A percentile compares a stretch with the other conserved stretches of the same genome.
Evolutionary conservation across 2,329 filamentous ascomycete genomes (phyloP).

Genomic region (Pseudofabraea citricarpa): DNA sequence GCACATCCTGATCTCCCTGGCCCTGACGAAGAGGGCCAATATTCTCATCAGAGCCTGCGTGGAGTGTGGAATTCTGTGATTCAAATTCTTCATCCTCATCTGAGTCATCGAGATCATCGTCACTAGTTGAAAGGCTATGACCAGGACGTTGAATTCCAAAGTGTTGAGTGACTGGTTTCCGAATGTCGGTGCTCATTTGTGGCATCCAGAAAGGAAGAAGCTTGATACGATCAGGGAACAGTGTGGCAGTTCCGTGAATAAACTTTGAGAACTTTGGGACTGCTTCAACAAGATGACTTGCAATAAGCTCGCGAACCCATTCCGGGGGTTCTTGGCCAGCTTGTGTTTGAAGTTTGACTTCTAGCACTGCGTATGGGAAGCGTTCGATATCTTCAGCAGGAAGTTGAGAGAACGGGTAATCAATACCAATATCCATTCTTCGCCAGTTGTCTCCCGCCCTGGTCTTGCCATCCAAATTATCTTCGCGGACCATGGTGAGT

Average conservation of each 20-base stretch:
- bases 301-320: conserved; percentile 91
- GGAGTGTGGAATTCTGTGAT: conserved; percentile 7
- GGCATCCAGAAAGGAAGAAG: conserved; percentile 96
- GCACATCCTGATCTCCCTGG: conserved; percentile 19
- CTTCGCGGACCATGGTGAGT: conserved; percentile 89
- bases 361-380: conserved; percentile 93
- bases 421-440: conserved; percentile 94
- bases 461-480: conserved; percentile 78
- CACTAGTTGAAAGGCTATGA: conserved; percentile 71
- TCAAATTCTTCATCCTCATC: conserved; percentile 45
- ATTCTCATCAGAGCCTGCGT: conserved; percentile 15
- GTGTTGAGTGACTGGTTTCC: conserved; percentile 80
- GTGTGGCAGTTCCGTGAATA: conserved; percentile 85
- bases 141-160: conserved; percentile 86
- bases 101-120: conserved; percentile 67
- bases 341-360: conserved; percentile 97
- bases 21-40: conserved; percentile 12
- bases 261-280: conserved; percentile 99
- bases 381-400: conserved; percentile 79
- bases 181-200: conserved; percentile 97
- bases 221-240: conserved; percentile 84
- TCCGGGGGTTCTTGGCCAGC: conserved; percentile 90
- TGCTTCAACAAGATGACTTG: conserved; percentile 94
- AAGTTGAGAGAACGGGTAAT: conserved; percentile 88
- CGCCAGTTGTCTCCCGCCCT: conserved; percentile 89